Conservation (phyloP, 2,329 filamentous ascomycete genomes). For the Bipolaris sorokiniana region DNA sequence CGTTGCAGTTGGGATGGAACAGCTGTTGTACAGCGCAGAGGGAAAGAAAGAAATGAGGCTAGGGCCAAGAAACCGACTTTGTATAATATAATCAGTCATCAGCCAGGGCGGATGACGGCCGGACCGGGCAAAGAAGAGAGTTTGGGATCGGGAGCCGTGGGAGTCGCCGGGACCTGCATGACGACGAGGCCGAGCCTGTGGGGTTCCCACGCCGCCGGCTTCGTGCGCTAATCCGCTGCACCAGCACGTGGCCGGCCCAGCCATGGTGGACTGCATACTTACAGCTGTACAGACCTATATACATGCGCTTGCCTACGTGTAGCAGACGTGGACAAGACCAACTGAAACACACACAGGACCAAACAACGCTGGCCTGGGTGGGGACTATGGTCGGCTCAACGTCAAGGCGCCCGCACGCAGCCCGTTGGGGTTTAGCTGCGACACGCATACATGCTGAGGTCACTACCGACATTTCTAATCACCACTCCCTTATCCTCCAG, state of each 20-base stretch:
- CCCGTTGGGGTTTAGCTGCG: conserved; percentile 18
- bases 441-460: conserved; percentile 23
- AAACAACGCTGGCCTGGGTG: not conserved
- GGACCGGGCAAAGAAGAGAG: conserved; percentile 13
- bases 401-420: conserved; percentile 1
- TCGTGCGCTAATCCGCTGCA: conserved; percentile 4
- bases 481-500: conserved; percentile 31
- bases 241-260: not conserved
- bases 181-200: conserved; percentile 10
- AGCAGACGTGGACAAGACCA: not conserved
- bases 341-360: no score
- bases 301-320: not conserved
- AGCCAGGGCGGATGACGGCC: not conserved
- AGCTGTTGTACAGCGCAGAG: not conserved
- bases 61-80: not conserved
- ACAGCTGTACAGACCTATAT: no score
- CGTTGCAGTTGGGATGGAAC: not conserved
- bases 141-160: not conserved
- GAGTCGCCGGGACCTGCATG: conserved; percentile 21
- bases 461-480: conserved; percentile 37
- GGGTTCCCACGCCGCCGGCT: conserved; percentile 13
- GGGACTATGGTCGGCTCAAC: not conserved
- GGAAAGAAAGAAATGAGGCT: not conserved
- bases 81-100: not conserved
- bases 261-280: not conserved